Conservation (phyloP, 208 protist genomes). For the Acanthamoeba triangularis region DNA sequence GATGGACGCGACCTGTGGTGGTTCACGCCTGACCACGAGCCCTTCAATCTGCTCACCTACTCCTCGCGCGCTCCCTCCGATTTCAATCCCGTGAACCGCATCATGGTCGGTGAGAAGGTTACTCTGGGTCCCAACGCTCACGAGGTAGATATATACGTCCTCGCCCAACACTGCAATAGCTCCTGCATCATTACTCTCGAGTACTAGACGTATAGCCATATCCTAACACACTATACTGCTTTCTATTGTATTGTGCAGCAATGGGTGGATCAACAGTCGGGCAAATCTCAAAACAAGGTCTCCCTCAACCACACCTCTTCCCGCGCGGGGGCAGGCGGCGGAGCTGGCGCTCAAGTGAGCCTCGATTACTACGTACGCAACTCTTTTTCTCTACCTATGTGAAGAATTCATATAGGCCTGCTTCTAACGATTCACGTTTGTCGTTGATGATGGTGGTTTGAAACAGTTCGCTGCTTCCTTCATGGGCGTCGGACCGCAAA, state of each 20-base stretch:
- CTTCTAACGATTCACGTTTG: not conserved
- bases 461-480: not conserved
- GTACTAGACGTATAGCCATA: too few relatives aligned
- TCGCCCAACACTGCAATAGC: too few relatives aligned
- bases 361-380: not conserved
- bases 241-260: not conserved
- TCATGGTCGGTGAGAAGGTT: slow-evolving; percentile 17
- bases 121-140: slow-evolving; percentile 2
- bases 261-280: slow-evolving; percentile 14
- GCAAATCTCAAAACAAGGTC: slow-evolving; percentile 11
- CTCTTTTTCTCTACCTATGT: not conserved
- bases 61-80: slow-evolving; percentile 6
- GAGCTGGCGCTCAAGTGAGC: not conserved
- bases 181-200: too few relatives aligned
- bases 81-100: slow-evolving; percentile 12
- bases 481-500: not conserved
- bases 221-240: too few relatives aligned
- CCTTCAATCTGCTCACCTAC: slow-evolving; percentile 38
- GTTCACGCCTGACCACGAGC: slow-evolving; percentile 23
- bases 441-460: too few relatives aligned
- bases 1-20: slow-evolving; percentile 24
- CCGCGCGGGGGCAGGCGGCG: not conserved
- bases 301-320: not conserved
- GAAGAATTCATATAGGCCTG: not conserved
- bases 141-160: not conserved